Evolutionary conservation across 2,329 filamentous ascomycete genomes (phyloP), one percentile per base, ranked within the genome.

Genomic region (Xylariomycetidae sp.): DNA sequence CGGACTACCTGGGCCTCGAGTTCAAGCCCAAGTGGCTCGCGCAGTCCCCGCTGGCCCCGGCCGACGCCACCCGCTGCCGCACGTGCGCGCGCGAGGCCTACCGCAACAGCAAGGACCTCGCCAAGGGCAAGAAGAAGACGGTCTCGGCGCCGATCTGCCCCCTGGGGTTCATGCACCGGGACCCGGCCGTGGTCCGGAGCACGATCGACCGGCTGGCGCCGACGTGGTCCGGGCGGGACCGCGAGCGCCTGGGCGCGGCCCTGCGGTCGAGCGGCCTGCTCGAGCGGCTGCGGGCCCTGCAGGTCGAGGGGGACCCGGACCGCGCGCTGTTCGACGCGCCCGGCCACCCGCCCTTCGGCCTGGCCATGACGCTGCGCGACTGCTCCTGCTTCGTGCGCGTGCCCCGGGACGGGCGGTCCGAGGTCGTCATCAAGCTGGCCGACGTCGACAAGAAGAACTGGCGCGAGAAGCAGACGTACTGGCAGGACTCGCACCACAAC

Each of bases 11-110:
- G 10, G 42, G 84, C 19, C 63, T 85, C 36, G 84, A 90, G 55
- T 83, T 90, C 61, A 92, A 92, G 56, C 85, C 86, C 11, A 92
- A 92, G 60, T 92, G 86, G 86, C 72, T 92, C 16, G 63, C 71
- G 7, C 85, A 88, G 55, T 89, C 85, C 3, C 84, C 81, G 4
- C 79, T 76, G 23, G 85, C 85, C 0, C 86, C 85, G 2, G 16
- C 53, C 0, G 59, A 63, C 17, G 74, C 83, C 25, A 72, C 66
- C 31, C 70, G 83, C 31, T 92, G 86, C 61, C 77, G 86, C 19
- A 88, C 82, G 25, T 92, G 86, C 55, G 86, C 86, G 23, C 64
- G 63, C 28, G 62, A 68, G 35, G 60, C 61, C 16, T 50, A 48
- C 40, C 74, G 46, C 53, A 67, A 66, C 18, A 64, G 64, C 61